Percentiles rank a stretch among this genome's conserved stretches.
Evolutionary conservation across 129 eudicot genomes (phyloP).

Genomic region (Tagetes erecta): DNA sequence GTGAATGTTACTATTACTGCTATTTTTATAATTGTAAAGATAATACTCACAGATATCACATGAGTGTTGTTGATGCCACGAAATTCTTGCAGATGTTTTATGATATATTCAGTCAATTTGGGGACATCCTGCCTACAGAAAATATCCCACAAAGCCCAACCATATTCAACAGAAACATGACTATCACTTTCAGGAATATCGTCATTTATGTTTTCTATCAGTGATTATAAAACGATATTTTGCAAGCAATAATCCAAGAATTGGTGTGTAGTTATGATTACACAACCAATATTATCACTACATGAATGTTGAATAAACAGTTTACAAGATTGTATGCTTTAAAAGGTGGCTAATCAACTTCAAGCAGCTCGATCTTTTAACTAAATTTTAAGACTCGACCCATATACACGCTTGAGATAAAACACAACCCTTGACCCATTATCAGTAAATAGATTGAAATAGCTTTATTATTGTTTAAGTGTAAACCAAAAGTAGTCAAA

Average conservation of each 20-base stretch:
- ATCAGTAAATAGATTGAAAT: not conserved
- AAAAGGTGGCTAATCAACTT: not conserved
- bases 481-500: not conserved
- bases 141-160: slow-evolving; percentile 94
- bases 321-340: too few species aligned
- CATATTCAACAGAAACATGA: slow-evolving; percentile 35
- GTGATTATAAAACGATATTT: not conserved
- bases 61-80: slow-evolving; percentile 64
- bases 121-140: slow-evolving; percentile 86
- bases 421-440: slow-evolving; percentile 4
- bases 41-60: slow-evolving; percentile 59
- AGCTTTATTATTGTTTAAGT: not conserved
- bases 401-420: slow-evolving; percentile 10
- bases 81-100: slow-evolving; percentile 68
- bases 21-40: too few species aligned
- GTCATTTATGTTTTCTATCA: slow-evolving; percentile 18
- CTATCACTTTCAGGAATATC: slow-evolving; percentile 25
- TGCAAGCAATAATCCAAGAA: not conserved
- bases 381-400: not conserved
- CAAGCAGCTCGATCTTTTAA: not conserved
- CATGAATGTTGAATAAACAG: not conserved
- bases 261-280: not conserved
- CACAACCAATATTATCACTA: not conserved
- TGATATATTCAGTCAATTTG: slow-evolving; percentile 61
- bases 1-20: too few species aligned